Percentiles rank a stretch among this genome's conserved stretches.
These are phyloP conservation scores for Elaeis guineensis DNA, from an alignment of 176 grass and related monocot genomes.

Conservation along the genomic window DNA sequence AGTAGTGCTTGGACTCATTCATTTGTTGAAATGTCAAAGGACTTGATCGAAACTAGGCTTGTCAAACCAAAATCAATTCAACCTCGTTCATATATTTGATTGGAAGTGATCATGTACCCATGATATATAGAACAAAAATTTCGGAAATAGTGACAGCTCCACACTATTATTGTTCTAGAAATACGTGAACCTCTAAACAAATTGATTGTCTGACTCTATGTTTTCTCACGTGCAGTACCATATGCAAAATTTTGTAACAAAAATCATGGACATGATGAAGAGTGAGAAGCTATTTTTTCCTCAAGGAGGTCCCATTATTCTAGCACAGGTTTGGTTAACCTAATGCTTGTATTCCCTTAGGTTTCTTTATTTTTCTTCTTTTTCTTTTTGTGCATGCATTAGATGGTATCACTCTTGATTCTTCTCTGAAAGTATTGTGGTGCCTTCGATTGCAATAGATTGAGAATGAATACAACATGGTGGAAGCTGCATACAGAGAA, in stretches of 20 bases:
- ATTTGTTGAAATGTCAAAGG: background rate
- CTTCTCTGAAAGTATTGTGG: background rate
- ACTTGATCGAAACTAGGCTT: no score
- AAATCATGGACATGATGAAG: constrained; percentile 56
- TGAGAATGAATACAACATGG: constrained; percentile 84
- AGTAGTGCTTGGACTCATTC: background rate
- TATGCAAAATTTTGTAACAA: constrained; percentile 58
- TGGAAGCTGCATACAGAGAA: constrained; percentile 40
- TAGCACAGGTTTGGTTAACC: constrained; percentile 51
- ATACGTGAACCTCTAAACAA: background rate
- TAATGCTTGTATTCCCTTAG: background rate
- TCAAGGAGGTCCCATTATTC: constrained; percentile 85
- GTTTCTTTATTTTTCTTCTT: background rate
- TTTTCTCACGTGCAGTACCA: constrained; percentile 23
- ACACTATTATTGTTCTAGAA: background rate
- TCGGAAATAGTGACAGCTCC: background rate
- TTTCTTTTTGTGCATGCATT: background rate
- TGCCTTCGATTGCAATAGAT: constrained; percentile 30
- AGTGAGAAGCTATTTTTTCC: constrained; percentile 66
- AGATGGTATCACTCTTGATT: no score
- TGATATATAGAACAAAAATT: background rate
- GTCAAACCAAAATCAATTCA: no score
- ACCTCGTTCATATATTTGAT: no score
- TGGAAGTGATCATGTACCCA: no score
- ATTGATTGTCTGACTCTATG: background rate